These are phyloP conservation scores for Pistacia atlantica DNA, from an alignment of 345 rosid species.

Conservation along the genomic window DNA sequence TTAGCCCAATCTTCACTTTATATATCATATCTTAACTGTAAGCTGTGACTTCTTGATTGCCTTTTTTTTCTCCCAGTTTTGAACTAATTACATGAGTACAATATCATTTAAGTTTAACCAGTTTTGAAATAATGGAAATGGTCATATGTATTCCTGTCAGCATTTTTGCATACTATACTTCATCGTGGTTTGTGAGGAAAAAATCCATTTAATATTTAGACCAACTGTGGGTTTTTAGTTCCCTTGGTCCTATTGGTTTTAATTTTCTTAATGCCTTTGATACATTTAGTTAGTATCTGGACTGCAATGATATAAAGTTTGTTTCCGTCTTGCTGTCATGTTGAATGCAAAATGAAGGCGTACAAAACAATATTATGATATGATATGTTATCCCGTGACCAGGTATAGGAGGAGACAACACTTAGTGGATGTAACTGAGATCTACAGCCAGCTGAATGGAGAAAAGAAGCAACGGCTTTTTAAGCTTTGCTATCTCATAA, in stretches of 20 bases:
- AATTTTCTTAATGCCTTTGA: not conserved
- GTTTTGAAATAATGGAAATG: not conserved
- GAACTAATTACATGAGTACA: not conserved
- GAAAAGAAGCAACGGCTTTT: slow-evolving; percentile 55
- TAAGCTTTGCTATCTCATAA: slow-evolving; percentile 49
- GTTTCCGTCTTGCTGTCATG: not conserved
- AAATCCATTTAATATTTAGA: not conserved
- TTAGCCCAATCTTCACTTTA: not conserved
- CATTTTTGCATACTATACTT: not conserved
- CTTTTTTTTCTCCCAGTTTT: not conserved
- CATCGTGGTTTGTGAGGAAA: not conserved
- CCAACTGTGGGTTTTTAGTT: not conserved
- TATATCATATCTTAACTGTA: not conserved
- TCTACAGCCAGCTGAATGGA: slow-evolving; percentile 46
- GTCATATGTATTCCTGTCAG: not conserved
- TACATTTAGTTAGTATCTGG: not conserved
- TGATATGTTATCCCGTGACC: not conserved
- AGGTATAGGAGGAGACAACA: slow-evolving; percentile 45
- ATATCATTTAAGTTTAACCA: not conserved
- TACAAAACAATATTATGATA: not conserved
- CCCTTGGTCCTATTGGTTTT: not conserved
- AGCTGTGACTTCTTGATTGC: not conserved
- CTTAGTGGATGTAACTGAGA: slow-evolving; percentile 58
- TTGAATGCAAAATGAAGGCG: not conserved
- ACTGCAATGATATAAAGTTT: not conserved